Evolutionary conservation across 805 yeast genomes (phyloP).

Genomic region (Myxozyma geophila): DNA sequence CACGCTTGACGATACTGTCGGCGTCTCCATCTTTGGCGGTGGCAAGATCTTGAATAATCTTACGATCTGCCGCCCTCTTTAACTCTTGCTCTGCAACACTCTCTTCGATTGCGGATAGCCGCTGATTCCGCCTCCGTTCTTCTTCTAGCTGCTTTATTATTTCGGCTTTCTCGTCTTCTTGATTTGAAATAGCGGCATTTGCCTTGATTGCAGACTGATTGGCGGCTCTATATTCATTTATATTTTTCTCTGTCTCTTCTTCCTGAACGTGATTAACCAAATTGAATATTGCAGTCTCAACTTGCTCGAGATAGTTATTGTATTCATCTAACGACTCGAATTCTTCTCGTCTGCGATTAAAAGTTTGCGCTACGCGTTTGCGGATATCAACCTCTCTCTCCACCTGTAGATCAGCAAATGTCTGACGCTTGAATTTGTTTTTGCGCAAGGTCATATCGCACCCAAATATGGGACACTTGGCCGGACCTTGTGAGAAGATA

Average conservation of each 20-base stretch:
- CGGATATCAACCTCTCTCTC: conserved; percentile 93
- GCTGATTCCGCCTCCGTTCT: conserved; percentile 53
- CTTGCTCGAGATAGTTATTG: conserved; percentile 79
- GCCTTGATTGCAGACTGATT: conserved; percentile 77
- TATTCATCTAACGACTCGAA: conserved; percentile 64
- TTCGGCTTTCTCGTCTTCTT: conserved; percentile 67
- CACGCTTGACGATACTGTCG: conserved; percentile 22
- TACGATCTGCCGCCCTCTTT: conserved; percentile 33
- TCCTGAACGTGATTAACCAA: conserved; percentile 70
- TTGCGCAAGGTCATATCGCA: conserved; percentile 87
- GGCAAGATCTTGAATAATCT: conserved; percentile 45
- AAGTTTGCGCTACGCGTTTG: conserved; percentile 72
- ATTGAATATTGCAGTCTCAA: conserved; percentile 81
- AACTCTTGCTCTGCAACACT: conserved; percentile 31
- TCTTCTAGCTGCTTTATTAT: conserved; percentile 69
- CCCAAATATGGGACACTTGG: conserved; percentile 92
- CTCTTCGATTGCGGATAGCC: conserved; percentile 28
- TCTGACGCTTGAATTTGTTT: conserved; percentile 87
- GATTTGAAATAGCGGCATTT: conserved; percentile 69
- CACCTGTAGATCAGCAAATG: conserved; percentile 86
- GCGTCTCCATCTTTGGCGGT: conserved; percentile 39
- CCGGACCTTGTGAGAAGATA: conserved; percentile 91
- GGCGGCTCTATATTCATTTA: conserved; percentile 65
- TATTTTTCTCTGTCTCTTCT: conserved; percentile 66
- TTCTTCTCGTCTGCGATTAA: conserved; percentile 78